phyloP scores from a whole-genome alignment of 1,284 basidiomycete species.

The Trametes versicolor region DNA sequence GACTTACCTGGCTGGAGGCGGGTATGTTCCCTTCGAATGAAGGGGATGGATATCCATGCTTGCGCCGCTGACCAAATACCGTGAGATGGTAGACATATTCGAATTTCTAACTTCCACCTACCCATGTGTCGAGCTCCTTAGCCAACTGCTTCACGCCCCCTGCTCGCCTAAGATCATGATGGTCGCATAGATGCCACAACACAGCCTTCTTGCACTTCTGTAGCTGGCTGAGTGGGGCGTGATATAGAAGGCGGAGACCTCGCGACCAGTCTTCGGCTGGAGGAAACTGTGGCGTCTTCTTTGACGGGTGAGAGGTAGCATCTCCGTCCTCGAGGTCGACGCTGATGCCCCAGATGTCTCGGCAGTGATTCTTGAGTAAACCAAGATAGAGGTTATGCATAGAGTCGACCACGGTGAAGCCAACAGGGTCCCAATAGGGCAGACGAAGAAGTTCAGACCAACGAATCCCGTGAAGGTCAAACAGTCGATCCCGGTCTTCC shows the following conservation, averaged over 20 bases:
- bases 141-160: background rate
- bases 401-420: background rate
- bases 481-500: background rate
- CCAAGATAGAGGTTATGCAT: constrained; percentile 1
- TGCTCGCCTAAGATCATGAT: background rate
- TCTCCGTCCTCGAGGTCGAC: background rate
- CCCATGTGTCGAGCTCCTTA: background rate
- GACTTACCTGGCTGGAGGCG: too few relatives aligned
- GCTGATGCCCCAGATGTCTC: background rate
- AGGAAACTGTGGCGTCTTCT: background rate
- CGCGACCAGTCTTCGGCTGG: background rate
- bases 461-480: background rate
- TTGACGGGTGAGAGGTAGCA: background rate
- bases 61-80: background rate
- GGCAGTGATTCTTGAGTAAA: background rate
- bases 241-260: background rate
- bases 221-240: background rate
- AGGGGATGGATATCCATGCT: background rate
- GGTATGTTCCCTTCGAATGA: too few relatives aligned
- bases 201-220: background rate
- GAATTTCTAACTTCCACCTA: background rate
- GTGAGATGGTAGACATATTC: too few relatives aligned
- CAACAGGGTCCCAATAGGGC: background rate
- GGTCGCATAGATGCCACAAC: background rate
- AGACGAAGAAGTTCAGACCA: background rate